Conservation (phyloP, 148 eudicot species). For the Vaccinium corymbosum region DNA sequence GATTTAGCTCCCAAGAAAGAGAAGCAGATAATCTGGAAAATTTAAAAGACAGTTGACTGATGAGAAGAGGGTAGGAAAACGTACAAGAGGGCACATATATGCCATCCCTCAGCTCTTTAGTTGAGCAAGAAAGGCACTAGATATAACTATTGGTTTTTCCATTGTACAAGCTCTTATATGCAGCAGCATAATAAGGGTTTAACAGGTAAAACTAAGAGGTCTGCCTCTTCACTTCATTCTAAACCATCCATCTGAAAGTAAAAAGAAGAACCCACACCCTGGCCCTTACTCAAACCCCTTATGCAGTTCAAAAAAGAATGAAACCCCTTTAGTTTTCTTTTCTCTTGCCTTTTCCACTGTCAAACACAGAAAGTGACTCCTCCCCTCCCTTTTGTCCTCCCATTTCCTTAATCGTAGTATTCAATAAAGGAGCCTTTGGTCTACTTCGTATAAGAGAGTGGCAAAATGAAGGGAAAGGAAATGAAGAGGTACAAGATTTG, state of each 20-base stretch:
- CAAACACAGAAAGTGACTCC: background rate
- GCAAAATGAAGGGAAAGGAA: background rate
- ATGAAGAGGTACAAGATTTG: background rate
- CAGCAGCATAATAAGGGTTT: too few species aligned
- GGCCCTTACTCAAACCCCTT: background rate
- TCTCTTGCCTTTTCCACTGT: background rate
- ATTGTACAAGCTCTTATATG: background rate
- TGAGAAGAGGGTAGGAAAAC: background rate
- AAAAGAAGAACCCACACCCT: too few species aligned
- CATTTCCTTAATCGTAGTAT: background rate
- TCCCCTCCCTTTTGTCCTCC: background rate
- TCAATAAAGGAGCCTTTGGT: background rate
- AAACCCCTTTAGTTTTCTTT: background rate
- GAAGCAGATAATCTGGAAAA: background rate
- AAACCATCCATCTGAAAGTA: too few species aligned
- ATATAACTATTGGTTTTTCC: background rate
- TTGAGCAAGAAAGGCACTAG: background rate
- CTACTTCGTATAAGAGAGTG: background rate
- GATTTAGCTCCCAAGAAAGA: background rate
- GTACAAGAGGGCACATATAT: background rate
- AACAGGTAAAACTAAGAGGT: too few species aligned
- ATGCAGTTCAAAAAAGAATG: too few species aligned
- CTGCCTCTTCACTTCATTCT: too few species aligned
- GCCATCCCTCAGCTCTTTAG: background rate
- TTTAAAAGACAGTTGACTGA: background rate